Percentiles rank a stretch among this genome's conserved stretches.
These are phyloP conservation scores for Plasmodium knowlesi DNA, from an alignment of 169 alveolate genomes.

Conservation along the genomic window DNA sequence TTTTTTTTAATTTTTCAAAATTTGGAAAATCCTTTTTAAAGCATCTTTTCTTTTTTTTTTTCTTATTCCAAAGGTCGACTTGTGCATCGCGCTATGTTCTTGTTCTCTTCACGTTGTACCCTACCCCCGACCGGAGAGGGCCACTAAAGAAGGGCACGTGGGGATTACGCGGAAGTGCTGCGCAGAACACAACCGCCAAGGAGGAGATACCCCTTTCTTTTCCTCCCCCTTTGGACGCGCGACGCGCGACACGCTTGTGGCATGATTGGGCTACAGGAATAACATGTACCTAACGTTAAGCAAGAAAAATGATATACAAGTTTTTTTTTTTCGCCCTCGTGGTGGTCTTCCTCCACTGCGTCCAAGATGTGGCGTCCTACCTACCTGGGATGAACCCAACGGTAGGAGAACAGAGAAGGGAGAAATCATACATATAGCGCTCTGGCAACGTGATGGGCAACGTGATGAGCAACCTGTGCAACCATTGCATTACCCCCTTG, in stretches of 20 bases:
- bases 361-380: conserved; percentile 36
- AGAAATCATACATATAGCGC: neutral
- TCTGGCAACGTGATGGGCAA: neutral
- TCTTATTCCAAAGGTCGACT: neutral
- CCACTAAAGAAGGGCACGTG: neutral
- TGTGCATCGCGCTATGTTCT: neutral
- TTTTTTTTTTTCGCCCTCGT: neutral
- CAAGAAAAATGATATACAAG: conserved; percentile 15
- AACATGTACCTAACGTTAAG: neutral
- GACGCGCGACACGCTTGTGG: neutral
- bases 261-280: neutral
- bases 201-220: neutral
- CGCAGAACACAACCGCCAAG: neutral
- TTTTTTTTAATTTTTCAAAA: neutral
- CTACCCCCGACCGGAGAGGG: neutral
- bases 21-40: neutral
- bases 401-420: neutral
- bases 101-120: neutral
- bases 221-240: neutral
- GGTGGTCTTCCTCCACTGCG: neutral
- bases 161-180: neutral
- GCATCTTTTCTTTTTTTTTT: neutral
- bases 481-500: too few relatives aligned
- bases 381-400: conserved; percentile 75
- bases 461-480: neutral